phyloP scores from a whole-genome alignment of 2,329 filamentous ascomycete genomes.

The Aspergillus phoenicis region DNA sequence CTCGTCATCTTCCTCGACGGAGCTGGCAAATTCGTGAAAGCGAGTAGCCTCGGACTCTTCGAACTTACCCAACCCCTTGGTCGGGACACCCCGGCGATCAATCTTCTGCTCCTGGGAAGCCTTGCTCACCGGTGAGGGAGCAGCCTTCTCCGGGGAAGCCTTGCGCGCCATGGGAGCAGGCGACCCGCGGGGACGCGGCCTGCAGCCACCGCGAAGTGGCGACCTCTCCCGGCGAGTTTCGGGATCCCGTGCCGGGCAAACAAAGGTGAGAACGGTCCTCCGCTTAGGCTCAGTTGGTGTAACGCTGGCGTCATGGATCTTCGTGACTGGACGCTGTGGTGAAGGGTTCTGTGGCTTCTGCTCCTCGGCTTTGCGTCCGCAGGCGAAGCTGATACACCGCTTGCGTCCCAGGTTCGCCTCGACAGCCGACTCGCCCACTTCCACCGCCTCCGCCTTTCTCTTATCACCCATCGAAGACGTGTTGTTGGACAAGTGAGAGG shows the following conservation, averaged over 20 bases:
- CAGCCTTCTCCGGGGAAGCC: conserved; percentile 24
- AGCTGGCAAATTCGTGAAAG: conserved; percentile 92
- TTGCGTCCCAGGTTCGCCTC: conserved; percentile 72
- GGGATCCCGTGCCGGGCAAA: conserved; percentile 45
- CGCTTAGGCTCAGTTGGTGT: conserved; percentile 41
- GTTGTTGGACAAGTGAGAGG: conserved; percentile 43
- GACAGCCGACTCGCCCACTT: conserved; percentile 56
- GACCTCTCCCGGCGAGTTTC: conserved; percentile 32
- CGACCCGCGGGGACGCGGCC: conserved; percentile 41
- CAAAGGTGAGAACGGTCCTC: conserved; percentile 51
- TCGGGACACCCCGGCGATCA: conserved; percentile 33
- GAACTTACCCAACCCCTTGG: conserved; percentile 42
- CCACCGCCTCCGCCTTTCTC: conserved; percentile 35
- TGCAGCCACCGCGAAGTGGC: conserved; percentile 28
- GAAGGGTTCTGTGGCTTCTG: conserved; percentile 36
- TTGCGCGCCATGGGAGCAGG: conserved; percentile 43
- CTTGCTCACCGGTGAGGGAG: conserved; percentile 6
- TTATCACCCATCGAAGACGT: conserved; percentile 18
- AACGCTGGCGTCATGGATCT: conserved; percentile 20
- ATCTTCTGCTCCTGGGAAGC: conserved; percentile 13
- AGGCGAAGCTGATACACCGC: conserved; percentile 91
- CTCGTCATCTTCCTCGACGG: conserved; percentile 78
- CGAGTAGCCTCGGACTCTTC: conserved; percentile 47
- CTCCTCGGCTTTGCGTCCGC: conserved; percentile 64
- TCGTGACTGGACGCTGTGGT: conserved; percentile 27